phyloP scores from a whole-genome alignment of 176 grass and related monocot species.

The Carex kokanica region DNA sequence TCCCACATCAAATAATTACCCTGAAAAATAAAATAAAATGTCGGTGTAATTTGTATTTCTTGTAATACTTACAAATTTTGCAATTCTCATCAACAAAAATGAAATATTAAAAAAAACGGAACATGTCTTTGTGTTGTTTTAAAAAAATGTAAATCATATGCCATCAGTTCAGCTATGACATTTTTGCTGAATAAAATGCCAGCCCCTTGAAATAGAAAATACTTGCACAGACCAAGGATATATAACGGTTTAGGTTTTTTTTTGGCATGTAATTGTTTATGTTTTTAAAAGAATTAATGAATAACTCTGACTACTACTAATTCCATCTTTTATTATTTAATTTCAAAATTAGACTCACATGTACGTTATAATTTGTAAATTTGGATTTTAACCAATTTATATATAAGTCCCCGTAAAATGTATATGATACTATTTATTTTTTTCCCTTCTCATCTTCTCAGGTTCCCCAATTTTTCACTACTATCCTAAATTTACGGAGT shows the following conservation, averaged over 20 bases:
- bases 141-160: background rate
- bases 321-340: background rate
- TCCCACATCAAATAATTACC: background rate
- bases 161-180: background rate
- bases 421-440: background rate
- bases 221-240: background rate
- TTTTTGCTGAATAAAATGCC: background rate
- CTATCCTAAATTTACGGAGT: conserved; percentile 13
- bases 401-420: background rate
- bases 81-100: background rate
- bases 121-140: background rate
- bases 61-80: background rate
- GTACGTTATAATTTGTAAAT: background rate
- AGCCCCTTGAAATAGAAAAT: background rate
- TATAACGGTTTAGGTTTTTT: background rate
- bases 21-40: background rate
- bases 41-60: background rate
- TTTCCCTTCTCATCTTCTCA: conserved; percentile 1
- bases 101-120: background rate
- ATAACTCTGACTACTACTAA: background rate
- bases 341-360: background rate
- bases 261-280: too few relatives aligned
- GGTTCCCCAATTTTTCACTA: background rate
- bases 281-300: background rate
- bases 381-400: conserved; percentile 3